Evolutionary conservation across 257 asterid species (phyloP).

Genomic region (Penstemon davidsonii): DNA sequence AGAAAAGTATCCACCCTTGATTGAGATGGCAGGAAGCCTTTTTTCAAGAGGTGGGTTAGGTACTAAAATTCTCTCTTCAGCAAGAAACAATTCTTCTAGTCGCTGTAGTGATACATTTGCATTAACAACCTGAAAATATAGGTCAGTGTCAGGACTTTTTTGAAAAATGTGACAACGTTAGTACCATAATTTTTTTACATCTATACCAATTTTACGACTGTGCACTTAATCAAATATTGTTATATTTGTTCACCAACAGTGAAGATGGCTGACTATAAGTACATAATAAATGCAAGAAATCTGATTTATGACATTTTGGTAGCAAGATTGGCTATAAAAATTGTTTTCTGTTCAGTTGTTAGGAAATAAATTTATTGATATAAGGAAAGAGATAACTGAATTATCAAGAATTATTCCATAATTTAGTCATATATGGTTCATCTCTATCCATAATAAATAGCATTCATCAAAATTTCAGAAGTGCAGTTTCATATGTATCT

Average conservation of each 20-base stretch:
- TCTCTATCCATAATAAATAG: neutral
- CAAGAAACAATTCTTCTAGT: constrained; percentile 72
- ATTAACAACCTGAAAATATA: constrained; percentile 70
- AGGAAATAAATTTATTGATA: constrained; percentile 7
- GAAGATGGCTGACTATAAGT: constrained; percentile 7
- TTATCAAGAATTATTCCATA: neutral
- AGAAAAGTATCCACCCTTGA: constrained; percentile 65
- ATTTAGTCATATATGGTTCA: neutral
- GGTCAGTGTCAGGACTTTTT: constrained; percentile 9
- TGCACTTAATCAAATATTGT: too few relatives aligned
- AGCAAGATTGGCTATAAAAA: neutral
- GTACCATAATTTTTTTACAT: neutral
- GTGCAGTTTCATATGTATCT: neutral
- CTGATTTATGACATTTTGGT: constrained; percentile 2
- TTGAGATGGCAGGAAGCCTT: constrained; percentile 70
- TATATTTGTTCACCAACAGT: neutral
- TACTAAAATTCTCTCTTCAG: constrained; percentile 73
- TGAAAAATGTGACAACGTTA: constrained; percentile 9
- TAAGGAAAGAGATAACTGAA: neutral
- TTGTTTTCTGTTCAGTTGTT: neutral
- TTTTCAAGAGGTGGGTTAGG: constrained; percentile 83
- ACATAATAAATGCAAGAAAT: neutral
- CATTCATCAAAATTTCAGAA: neutral
- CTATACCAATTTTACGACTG: too few relatives aligned
- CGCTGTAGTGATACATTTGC: constrained; percentile 86